phyloP scores from a whole-genome alignment of 306 rosid species.

The Urtica urens region DNA sequence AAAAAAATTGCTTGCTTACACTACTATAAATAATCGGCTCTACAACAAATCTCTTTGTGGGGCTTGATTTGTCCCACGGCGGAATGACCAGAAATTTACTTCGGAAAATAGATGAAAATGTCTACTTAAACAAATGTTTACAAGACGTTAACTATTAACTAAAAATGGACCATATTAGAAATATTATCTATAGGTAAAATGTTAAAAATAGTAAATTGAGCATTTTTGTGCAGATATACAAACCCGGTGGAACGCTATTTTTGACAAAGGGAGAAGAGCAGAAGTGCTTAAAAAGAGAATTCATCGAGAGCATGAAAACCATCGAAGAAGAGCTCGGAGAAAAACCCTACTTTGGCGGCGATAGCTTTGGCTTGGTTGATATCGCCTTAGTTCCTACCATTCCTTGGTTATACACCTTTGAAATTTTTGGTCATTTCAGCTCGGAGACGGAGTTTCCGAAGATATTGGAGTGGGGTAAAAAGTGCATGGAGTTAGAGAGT shows the following conservation, averaged over 20 bases:
- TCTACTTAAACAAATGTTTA: too few relatives aligned
- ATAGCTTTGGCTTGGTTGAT: conserved; percentile 38
- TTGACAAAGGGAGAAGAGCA: conserved; percentile 33
- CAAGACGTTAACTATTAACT: too few relatives aligned
- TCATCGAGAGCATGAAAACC: conserved; percentile 23
- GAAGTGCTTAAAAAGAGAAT: conserved; percentile 25
- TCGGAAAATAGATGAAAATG: too few relatives aligned
- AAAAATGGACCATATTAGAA: too few relatives aligned
- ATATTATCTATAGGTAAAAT: too few relatives aligned
- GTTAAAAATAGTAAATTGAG: background rate
- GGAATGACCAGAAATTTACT: too few relatives aligned
- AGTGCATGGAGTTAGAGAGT: conserved; percentile 28
- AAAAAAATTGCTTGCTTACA: too few relatives aligned
- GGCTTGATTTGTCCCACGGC: too few relatives aligned
- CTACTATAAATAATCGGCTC: too few relatives aligned
- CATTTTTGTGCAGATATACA: conserved; percentile 19
- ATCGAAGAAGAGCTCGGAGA: conserved; percentile 37
- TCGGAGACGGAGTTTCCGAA: conserved; percentile 27
- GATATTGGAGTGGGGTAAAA: conserved; percentile 29
- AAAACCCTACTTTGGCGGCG: conserved; percentile 38
- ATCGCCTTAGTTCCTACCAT: conserved; percentile 27
- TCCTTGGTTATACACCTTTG: conserved; percentile 27
- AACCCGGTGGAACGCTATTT: conserved; percentile 11
- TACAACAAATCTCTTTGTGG: too few relatives aligned
- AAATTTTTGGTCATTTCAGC: conserved; percentile 21